A percentile compares a stretch with the other conserved stretches of the same genome.
Evolutionary conservation across 805 yeast genomes (phyloP).

Genomic region (Grigorovia transvaalensis): DNA sequence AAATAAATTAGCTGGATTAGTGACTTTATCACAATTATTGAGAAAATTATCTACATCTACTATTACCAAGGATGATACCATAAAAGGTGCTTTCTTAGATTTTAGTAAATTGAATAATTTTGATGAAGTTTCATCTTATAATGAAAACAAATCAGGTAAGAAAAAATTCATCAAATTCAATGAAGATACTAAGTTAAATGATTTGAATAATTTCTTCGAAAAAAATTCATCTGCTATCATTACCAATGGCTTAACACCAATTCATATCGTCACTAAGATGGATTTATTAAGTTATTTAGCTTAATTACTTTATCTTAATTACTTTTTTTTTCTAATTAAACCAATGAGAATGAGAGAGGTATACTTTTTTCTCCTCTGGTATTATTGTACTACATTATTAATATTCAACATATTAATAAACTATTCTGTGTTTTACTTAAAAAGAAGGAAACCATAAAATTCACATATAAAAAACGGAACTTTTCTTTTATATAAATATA

Average conservation of each 20-base stretch:
- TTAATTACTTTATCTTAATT: conserved; percentile 3
- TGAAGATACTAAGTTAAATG: conserved; percentile 51
- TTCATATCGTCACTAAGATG: conserved; percentile 80
- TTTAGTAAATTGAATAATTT: conserved; percentile 61
- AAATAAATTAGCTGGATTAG: conserved; percentile 62
- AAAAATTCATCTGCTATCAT: conserved; percentile 76
- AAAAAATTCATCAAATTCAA: conserved; percentile 60
- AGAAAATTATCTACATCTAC: conserved; percentile 54
- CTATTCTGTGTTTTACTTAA: neutral
- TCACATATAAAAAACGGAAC: neutral
- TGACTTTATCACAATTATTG: conserved; percentile 63
- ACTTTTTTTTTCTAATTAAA: no score
- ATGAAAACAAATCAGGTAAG: conserved; percentile 52
- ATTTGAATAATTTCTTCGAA: conserved; percentile 71
- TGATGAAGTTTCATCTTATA: conserved; percentile 47
- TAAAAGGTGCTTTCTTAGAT: conserved; percentile 45
- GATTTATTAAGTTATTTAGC: conserved; percentile 53
- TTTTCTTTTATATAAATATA: no score
- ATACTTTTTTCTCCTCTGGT: neutral
- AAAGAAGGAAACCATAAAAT: neutral
- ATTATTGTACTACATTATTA: neutral
- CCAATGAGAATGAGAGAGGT: neutral
- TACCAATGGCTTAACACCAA: conserved; percentile 65
- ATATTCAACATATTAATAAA: neutral
- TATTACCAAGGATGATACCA: conserved; percentile 45